Conservation (phyloP, 2,329 filamentous ascomycete species). For the Colletotrichum liaoningense region DNA sequence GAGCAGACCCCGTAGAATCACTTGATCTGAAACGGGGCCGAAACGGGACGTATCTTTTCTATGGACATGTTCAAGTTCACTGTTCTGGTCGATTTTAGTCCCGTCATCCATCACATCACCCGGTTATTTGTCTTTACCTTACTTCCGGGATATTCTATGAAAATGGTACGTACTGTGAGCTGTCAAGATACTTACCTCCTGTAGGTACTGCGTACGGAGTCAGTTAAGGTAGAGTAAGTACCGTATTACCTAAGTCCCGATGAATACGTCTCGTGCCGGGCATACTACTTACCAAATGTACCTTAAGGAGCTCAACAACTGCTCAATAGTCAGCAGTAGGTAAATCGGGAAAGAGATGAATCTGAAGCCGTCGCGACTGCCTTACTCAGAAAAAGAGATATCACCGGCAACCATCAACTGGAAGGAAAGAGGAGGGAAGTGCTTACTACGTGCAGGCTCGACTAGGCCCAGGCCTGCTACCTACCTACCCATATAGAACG, state of each 20-base stretch:
- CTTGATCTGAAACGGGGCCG: slow-evolving; percentile 32
- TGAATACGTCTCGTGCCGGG: too few relatives aligned
- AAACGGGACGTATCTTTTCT: slow-evolving; percentile 25
- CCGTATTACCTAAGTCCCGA: too few relatives aligned
- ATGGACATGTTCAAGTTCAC: background rate
- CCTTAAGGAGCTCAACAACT: background rate
- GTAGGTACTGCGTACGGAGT: too few relatives aligned
- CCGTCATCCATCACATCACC: too few relatives aligned
- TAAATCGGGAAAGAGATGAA: background rate
- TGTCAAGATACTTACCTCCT: too few relatives aligned
- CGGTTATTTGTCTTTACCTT: too few relatives aligned
- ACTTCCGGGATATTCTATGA: too few relatives aligned
- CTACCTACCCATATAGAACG: background rate
- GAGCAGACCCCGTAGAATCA: background rate
- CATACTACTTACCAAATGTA: background rate
- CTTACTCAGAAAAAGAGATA: too few relatives aligned
- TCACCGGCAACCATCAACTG: background rate
- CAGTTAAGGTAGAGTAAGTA: too few relatives aligned
- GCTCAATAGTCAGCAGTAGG: background rate
- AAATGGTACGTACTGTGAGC: too few relatives aligned
- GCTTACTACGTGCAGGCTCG: background rate
- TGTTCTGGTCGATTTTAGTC: too few relatives aligned
- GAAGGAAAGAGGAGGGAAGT: background rate
- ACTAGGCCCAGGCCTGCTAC: background rate
- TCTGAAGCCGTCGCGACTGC: background rate